These are phyloP conservation scores for Penicillium sp. DNA, from an alignment of 2,329 filamentous ascomycete species.

Conservation along the genomic window DNA sequence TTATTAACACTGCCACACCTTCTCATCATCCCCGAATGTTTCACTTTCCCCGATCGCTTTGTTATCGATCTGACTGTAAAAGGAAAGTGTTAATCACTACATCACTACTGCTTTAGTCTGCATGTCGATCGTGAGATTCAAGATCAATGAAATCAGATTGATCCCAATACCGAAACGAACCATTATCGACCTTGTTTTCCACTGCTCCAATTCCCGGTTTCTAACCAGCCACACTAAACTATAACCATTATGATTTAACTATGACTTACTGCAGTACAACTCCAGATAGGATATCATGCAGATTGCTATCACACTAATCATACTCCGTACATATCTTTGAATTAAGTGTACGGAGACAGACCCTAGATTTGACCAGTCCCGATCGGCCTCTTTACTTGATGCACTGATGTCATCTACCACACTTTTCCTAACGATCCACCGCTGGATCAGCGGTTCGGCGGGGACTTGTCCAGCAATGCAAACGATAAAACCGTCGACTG, in stretches of 20 bases:
- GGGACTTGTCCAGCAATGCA: background rate
- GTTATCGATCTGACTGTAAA: background rate
- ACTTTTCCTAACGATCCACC: no score
- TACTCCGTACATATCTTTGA: background rate
- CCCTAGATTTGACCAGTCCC: background rate
- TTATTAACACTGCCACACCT: conserved; percentile 7
- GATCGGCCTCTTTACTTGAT: conserved; percentile 1
- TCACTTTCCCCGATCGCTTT: conserved; percentile 1
- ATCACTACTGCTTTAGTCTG: background rate
- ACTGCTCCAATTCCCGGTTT: background rate
- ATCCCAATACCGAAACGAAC: background rate
- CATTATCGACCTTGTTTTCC: background rate
- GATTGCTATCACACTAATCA: background rate
- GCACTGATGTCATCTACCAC: conserved; percentile 7
- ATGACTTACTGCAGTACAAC: background rate
- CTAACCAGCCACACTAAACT: background rate
- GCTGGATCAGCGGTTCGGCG: background rate
- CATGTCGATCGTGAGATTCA: background rate
- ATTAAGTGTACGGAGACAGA: background rate
- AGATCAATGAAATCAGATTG: conserved; percentile 7
- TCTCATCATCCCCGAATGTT: background rate
- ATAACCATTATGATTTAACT: background rate
- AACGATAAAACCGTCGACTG: background rate
- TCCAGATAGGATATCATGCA: background rate
- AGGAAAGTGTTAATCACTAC: background rate